Conservation (phyloP, 169 alveolate species). For the Cryptosporidium parvum region DNA sequence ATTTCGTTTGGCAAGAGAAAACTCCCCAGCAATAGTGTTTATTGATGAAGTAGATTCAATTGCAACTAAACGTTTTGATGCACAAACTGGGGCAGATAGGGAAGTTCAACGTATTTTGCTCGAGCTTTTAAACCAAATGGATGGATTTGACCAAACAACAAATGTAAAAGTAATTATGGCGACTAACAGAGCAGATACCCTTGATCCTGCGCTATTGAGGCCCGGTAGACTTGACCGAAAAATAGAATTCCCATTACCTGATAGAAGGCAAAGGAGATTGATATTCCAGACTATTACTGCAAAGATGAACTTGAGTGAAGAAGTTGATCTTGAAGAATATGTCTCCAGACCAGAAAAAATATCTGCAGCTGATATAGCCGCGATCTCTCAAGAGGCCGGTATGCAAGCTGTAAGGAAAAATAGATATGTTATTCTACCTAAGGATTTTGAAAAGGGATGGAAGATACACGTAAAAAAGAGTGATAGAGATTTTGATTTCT, state of each 20-base stretch:
- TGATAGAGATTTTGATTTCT: constrained; percentile 94
- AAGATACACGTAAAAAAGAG: constrained; percentile 94
- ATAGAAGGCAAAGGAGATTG: constrained; percentile 95
- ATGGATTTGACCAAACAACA: constrained; percentile 98
- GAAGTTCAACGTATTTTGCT: constrained; percentile 98
- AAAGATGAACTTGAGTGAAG: constrained; percentile 97
- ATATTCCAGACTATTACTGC: constrained; percentile 96
- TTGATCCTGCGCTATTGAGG: constrained; percentile 98
- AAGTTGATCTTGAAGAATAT: constrained; percentile 97
- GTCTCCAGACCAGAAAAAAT: constrained; percentile 97
- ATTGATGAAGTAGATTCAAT: constrained; percentile 99
- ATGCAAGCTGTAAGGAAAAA: constrained; percentile 99
- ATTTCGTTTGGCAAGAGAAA: constrained; percentile 96
- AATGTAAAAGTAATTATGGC: constrained; percentile 98
- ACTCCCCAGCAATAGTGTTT: constrained; percentile 97
- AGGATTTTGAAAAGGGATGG: constrained; percentile 98
- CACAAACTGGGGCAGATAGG: constrained; percentile 98
- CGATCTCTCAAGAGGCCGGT: constrained; percentile 99
- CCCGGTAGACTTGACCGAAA: constrained; percentile 98
- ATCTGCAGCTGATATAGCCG: constrained; percentile 98
- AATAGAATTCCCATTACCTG: constrained; percentile 98
- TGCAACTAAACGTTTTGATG: constrained; percentile 97
- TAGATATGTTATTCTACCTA: constrained; percentile 94
- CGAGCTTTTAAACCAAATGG: constrained; percentile 98
- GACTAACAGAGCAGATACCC: constrained; percentile 99